Base-by-base conservation (phyloP, 2,329 filamentous ascomycete species). In the Cercospora brassicicola region DNA sequence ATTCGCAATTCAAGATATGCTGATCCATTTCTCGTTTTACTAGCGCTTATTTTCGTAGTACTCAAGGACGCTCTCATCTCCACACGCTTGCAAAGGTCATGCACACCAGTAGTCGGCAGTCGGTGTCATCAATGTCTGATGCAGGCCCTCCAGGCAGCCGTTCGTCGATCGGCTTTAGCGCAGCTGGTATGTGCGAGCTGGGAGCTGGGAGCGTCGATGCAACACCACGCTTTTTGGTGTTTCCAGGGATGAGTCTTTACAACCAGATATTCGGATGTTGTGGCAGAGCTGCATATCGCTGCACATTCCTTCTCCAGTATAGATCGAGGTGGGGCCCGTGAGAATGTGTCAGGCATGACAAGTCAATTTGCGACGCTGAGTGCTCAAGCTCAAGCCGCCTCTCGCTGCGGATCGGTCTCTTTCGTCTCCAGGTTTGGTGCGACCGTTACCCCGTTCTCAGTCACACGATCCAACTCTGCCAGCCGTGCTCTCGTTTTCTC, bases 401-500 rank as follows among this genome's bases (percentile, higher is more conserved):
- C 45, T 26, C 18, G 45, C 20, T 51, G 18, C 45, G 45, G 45
- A 2, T 26, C 18, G 20, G 18, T 11, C 45, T 26, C 45, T 13
- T 51, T 51, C 45, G 45, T 26, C 18, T 30, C 53, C 4, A 30
- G 28, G 15, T 18, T 28, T 11, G 13, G 1, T 8, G 26, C 2
- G 3, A 15, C 13, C 53, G 53, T 15, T 11, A 31, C 6, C n/a
- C 9, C 18, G 11, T 51, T 48, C n/a, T 62, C 23, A 8, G 39
- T 9, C 6, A 36, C 28, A 23, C 36, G 18, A 53, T 75, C 76
- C 68, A 77, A 56, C 64, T 75, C 73, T 1, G 71, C 74, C 65
- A 76, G 62, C 68, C 85, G 80, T 67, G 73, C 72, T 63, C 68
- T 76, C 70, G 79, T 79, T 71, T 83, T 79, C 70, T 84, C 82